Evolutionary conservation across 306 rosid species (phyloP).

Genomic region (Prunus mume): DNA sequence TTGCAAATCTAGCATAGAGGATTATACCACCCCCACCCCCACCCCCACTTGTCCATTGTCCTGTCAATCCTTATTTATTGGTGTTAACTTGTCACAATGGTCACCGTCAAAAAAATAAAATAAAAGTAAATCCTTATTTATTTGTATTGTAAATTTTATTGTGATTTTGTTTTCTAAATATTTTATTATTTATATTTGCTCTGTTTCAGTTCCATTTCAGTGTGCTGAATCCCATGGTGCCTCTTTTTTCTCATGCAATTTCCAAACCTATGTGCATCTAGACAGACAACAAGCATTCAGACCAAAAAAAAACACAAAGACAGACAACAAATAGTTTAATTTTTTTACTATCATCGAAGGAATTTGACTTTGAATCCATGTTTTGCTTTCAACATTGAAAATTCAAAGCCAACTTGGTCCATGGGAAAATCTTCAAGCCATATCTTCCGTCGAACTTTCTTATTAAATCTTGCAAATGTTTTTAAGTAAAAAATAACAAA

Average conservation of each 20-base stretch:
- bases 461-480: too few relatives aligned
- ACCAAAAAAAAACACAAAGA: neutral
- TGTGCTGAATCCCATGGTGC: neutral
- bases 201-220: neutral
- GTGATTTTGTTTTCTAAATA: neutral
- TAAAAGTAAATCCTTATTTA: too few relatives aligned
- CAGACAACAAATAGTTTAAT: neutral
- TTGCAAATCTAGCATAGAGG: slow-evolving; percentile 56
- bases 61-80: slow-evolving; percentile 30
- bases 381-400: neutral
- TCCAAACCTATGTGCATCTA: neutral
- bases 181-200: neutral
- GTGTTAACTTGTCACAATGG: slow-evolving; percentile 12
- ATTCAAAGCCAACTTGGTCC: neutral
- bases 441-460: slow-evolving; percentile 1
- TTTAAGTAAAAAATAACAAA: too few relatives aligned
- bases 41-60: slow-evolving; percentile 51
- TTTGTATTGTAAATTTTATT: too few relatives aligned
- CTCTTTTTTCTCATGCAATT: neutral
- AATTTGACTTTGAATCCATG: neutral
- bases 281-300: neutral
- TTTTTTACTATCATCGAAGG: neutral
- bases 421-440: neutral
- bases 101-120: slow-evolving; percentile 30
- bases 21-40: slow-evolving; percentile 42